A percentile compares a stretch with the other conserved stretches of the same genome.
Evolutionary conservation across 2,329 filamentous ascomycete genomes (phyloP).

Genomic region (Stachybotrys chlorohalonatus): DNA sequence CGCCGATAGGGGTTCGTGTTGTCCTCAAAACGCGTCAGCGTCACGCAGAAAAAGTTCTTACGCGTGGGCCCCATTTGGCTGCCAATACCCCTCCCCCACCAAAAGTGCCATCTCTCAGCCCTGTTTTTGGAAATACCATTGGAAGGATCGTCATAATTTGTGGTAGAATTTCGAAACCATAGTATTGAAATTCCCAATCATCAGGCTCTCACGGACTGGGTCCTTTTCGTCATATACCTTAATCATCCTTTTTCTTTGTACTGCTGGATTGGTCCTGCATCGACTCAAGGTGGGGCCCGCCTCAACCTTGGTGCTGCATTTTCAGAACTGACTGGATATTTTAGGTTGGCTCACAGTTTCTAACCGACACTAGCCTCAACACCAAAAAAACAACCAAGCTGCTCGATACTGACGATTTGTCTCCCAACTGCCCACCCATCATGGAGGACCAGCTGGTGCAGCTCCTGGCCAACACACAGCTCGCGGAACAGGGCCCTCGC

Average conservation of each 20-base stretch:
- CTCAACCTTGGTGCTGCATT: no score
- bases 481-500: slow-evolving; percentile 63
- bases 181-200: no score
- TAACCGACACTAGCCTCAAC: no score
- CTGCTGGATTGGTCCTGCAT: no score
- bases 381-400: not conserved
- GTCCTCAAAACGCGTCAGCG: not conserved
- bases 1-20: not conserved
- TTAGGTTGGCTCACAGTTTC: no score
- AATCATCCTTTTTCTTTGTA: no score
- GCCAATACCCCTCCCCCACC: not conserved
- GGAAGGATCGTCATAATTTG: not conserved
- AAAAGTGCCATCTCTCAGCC: not conserved
- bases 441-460: slow-evolving; percentile 93
- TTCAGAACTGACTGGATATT: no score
- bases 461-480: slow-evolving; percentile 81
- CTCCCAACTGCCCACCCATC: slow-evolving; percentile 8
- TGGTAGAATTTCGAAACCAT: no score
- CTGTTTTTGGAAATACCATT: no score
- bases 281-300: no score
- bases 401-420: not conserved
- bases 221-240: no score
- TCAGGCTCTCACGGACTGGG: no score
- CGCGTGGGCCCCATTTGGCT: not conserved
- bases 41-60: not conserved